Evolutionary conservation across 257 asterid species (phyloP), one percentile per base, ranked within the genome.

Genomic region (Salvia hispanica): DNA sequence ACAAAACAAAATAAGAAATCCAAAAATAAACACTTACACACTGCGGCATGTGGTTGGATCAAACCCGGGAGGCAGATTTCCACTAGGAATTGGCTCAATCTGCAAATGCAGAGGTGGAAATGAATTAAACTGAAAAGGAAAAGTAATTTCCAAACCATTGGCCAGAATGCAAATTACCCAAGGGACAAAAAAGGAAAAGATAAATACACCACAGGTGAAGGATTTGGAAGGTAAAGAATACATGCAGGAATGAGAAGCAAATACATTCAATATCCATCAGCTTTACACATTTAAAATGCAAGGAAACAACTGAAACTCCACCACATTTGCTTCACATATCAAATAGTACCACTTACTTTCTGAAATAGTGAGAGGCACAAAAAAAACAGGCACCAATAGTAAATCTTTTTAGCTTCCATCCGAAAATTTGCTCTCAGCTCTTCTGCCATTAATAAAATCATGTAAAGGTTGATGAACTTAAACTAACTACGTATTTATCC

Each of bases 31-130:
- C n/a, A n/a, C n/a, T n/a, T n/a, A n/a, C n/a, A n/a, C n/a, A n/a
- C n/a, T n/a, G n/a, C n/a, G n/a, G n/a, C n/a, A n/a, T n/a, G n/a
- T n/a, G n/a, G n/a, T n/a, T n/a, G n/a, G n/a, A n/a, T n/a, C n/a
- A n/a, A n/a, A n/a, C n/a, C n/a, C n/a, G n/a, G n/a, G n/a, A n/a
- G n/a, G n/a, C n/a, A n/a, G n/a, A n/a, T n/a, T n/a, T n/a, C n/a
- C n/a, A n/a, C n/a, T n/a, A n/a, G n/a, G n/a, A n/a, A n/a, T n/a
- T n/a, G n/a, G n/a, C n/a, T n/a, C n/a, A n/a, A n/a, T n/a, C n/a
- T n/a, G n/a, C 56, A 58, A 13, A 39, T 97, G 95, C 77, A 96
- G 96, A 82, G 98, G 97, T 75, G 89, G 82, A 88, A 40, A 10
- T 42, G 10, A 43, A 21, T 16, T 5, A 10, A 64, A 46, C 72